phyloP scores from a whole-genome alignment of 2,329 filamentous ascomycete genomes.

The Chrysosporium keratinophilum region DNA sequence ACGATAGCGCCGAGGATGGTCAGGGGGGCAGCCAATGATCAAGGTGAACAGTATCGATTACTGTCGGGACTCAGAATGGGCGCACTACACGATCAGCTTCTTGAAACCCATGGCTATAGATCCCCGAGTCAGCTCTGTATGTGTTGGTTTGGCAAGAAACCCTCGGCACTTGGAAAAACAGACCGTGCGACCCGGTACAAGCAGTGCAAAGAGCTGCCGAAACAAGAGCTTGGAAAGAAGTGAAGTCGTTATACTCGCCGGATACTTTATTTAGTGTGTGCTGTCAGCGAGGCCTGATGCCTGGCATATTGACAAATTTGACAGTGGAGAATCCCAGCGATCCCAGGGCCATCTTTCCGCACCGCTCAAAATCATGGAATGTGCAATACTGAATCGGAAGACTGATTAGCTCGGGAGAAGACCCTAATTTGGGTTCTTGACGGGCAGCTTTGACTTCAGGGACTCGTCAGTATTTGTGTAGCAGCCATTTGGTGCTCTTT shows the following conservation, averaged over 20 bases:
- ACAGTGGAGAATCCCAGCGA: background rate
- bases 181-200: background rate
- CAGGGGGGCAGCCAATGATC: background rate
- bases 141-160: background rate
- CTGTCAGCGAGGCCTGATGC: background rate
- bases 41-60: background rate
- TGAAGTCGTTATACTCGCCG: background rate
- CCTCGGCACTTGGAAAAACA: background rate
- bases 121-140: background rate
- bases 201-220: background rate
- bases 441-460: too few relatives aligned
- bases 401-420: too few relatives aligned
- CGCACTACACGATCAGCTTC: background rate
- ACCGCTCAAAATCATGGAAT: too few relatives aligned
- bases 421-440: too few relatives aligned
- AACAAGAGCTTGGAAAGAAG: background rate
- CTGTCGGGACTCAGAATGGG: background rate
- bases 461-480: too few relatives aligned
- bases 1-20: background rate
- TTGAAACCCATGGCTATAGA: background rate
- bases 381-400: too few relatives aligned
- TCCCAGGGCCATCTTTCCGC: too few relatives aligned
- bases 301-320: background rate
- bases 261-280: background rate
- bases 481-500: too few relatives aligned